phyloP scores from a whole-genome alignment of 768 basidiomycete genomes.

The Lentinula sp. region DNA sequence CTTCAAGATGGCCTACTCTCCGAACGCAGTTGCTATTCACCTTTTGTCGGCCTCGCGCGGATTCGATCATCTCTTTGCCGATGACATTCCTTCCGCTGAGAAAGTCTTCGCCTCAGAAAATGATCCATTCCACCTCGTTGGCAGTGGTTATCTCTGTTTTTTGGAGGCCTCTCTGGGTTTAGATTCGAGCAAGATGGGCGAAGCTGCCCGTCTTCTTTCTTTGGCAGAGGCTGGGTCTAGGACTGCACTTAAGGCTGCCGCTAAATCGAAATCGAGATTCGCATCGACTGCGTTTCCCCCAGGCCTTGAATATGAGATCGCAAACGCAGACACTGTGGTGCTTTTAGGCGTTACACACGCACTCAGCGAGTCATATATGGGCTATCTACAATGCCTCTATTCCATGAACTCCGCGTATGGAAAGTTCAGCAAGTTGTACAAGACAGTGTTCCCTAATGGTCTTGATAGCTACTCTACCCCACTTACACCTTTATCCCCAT shows the following conservation, averaged over 20 bases:
- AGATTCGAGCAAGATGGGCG: conserved; percentile 66
- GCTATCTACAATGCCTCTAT: conserved; percentile 69
- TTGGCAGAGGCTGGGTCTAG: conserved; percentile 57
- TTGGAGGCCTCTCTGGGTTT: conserved; percentile 74
- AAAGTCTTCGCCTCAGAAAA: conserved; percentile 35
- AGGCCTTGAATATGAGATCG: conserved; percentile 68
- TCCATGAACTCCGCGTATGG: conserved; percentile 49
- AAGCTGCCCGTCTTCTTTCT: conserved; percentile 51
- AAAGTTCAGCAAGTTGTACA: conserved; percentile 69
- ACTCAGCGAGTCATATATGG: conserved; percentile 72
- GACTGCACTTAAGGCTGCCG: conserved; percentile 31
- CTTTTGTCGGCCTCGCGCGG: conserved; percentile 40
- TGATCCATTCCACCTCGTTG: conserved; percentile 69
- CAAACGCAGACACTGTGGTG: conserved; percentile 68
- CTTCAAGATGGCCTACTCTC: not conserved
- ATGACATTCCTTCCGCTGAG: conserved; percentile 54
- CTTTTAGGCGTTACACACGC: conserved; percentile 67
- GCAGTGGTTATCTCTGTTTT: conserved; percentile 66
- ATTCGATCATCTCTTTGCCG: conserved; percentile 65
- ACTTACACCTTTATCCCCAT: conserved; percentile 24
- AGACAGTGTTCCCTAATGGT: conserved; percentile 59
- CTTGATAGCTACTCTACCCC: conserved; percentile 39
- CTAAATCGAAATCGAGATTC: conserved; percentile 21
- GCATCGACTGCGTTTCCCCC: conserved; percentile 19
- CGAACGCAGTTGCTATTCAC: not conserved